These are phyloP conservation scores for Hypoxylon crocopeplum DNA, from an alignment of 495 filamentous ascomycete species.

Conservation along the genomic window DNA sequence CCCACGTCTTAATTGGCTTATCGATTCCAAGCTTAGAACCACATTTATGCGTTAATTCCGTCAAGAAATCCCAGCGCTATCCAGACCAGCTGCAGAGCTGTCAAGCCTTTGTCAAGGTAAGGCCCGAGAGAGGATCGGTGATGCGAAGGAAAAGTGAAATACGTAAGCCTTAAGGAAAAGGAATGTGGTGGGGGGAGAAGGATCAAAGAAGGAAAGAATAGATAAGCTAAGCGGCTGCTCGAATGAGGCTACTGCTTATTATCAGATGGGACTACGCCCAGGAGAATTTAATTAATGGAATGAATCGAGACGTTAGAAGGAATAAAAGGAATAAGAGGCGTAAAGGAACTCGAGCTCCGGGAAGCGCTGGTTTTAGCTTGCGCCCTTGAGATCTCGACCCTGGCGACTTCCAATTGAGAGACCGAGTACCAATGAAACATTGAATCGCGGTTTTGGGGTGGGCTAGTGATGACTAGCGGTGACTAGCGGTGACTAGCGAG, in stretches of 20 bases:
- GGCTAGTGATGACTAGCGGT: background rate
- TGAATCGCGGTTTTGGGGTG: no score
- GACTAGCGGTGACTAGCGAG: background rate
- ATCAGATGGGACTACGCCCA: no score
- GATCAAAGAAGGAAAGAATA: no score
- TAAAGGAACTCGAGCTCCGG: conserved; percentile 20
- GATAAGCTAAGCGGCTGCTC: no score
- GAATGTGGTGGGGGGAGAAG: background rate
- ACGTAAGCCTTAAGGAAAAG: background rate
- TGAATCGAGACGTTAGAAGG: no score
- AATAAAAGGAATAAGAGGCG: no score
- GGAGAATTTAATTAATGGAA: no score
- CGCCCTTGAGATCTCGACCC: conserved; percentile 25
- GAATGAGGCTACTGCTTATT: no score
- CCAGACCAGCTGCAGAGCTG: conserved; percentile 32
- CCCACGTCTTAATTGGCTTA: background rate
- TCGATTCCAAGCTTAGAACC: background rate
- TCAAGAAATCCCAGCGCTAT: conserved; percentile 28
- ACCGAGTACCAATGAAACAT: conserved; percentile 15
- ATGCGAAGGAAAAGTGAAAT: background rate
- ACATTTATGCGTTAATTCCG: conserved; percentile 9
- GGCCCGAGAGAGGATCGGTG: background rate
- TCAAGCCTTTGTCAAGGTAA: conserved; percentile 1
- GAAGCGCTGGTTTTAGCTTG: conserved; percentile 9
- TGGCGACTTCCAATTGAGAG: background rate